Evolutionary conservation across 2,329 filamentous ascomycete species (phyloP).

Genomic region (Fusarium virguliforme): DNA sequence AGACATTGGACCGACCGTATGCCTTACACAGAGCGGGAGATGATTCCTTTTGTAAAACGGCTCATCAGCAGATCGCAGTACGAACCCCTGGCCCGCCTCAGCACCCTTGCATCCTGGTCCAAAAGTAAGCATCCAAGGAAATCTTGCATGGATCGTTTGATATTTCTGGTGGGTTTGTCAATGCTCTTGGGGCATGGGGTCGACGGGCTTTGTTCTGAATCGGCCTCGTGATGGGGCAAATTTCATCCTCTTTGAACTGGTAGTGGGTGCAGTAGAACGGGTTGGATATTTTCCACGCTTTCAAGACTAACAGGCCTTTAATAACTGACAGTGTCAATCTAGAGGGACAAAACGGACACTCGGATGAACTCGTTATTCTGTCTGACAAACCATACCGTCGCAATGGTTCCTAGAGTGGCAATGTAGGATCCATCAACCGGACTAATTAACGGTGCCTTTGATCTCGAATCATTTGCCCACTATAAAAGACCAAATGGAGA

Average conservation of each 20-base stretch:
- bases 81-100: neutral
- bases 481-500: neutral
- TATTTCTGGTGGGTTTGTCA: neutral
- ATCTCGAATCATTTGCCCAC: slow-evolving; percentile 3
- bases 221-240: neutral
- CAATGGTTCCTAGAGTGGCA: slow-evolving; percentile 1
- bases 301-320: neutral
- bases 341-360: neutral
- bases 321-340: neutral
- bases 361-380: neutral
- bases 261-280: neutral
- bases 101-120: neutral
- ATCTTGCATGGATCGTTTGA: slow-evolving; percentile 11
- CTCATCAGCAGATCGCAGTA: slow-evolving; percentile 4
- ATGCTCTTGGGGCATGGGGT: neutral
- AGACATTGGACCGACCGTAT: neutral
- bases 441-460: neutral
- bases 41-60: slow-evolving; percentile 1
- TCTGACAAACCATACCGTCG: neutral
- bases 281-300: neutral
- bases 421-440: neutral
- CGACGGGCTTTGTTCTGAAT: neutral
- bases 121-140: neutral
- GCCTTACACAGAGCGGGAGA: neutral
- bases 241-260: neutral